Evolutionary conservation across 1,284 basidiomycete genomes (phyloP), one percentile per base, ranked within the genome.

Genomic region (Wolfiporia cocos): DNA sequence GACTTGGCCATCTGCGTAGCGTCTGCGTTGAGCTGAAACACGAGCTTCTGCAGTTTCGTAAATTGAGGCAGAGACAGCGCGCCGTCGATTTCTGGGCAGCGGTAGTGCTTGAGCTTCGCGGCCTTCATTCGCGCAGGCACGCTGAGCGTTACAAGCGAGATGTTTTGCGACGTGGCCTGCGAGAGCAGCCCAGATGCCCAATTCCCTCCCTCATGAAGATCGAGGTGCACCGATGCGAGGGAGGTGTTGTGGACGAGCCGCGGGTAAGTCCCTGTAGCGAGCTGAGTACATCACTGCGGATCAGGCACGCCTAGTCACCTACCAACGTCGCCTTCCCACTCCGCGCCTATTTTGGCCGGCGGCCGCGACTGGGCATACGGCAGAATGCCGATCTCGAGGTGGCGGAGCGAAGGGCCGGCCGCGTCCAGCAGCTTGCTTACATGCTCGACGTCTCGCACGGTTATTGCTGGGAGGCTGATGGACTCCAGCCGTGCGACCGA

Each of bases 61-160:
- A 44, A 44, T 31, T 44, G 42, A n/a, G 37, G 32, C 14, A 23
- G 33, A 14, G 37, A 22, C 10, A 44, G 34, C 21, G 31, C 23
- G 17, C 19, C 18, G 26, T 44, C 42, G 15, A 44, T 26, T 18
- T 18, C 18, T 31, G 30, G 22, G 32, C 37, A 35, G 22, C 31
- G 37, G 20, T 19, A 22, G 15, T 44, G 37, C 28, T 39, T 35
- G 11, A 44, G 10, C 14, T 44, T 35, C n/a, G 18, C 20, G 14
- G 31, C 37, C 33, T 36, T 35, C 22, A 6, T 22, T 1, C 15
- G 37, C 24, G 19, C 12, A 11, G 37, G 42, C 14, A 39, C 15
- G 5, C 17, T 23, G 11, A 44, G 17, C 12, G 37, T 44, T 15
- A 44, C 28, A 5, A 31, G 19, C 12, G 15, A 19, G 6, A 39